These are phyloP conservation scores for Dictyostelium brefeldianum DNA, from an alignment of 78 protist genomes.

Conservation along the genomic window DNA sequence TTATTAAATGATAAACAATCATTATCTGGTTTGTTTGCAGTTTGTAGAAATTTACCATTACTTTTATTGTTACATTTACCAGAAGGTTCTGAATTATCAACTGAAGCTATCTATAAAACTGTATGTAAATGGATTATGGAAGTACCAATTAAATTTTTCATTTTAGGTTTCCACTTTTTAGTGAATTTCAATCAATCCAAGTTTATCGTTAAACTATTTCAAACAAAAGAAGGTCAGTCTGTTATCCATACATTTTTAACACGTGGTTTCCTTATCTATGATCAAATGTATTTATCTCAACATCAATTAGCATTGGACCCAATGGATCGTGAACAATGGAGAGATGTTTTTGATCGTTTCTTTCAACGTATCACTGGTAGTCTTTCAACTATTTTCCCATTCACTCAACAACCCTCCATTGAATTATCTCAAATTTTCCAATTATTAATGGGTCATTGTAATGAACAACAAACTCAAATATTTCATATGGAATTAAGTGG, in stretches of 20 bases:
- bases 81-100: constrained; percentile 68
- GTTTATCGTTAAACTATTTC: constrained; percentile 55
- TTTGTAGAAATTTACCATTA: constrained; percentile 66
- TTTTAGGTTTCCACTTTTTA: constrained; percentile 66
- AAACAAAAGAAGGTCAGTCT: constrained; percentile 19
- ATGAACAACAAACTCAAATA: constrained; percentile 48
- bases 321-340: constrained; percentile 40
- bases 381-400: constrained; percentile 46
- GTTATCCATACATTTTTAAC: constrained; percentile 32
- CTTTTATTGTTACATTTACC: constrained; percentile 60
- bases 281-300: constrained; percentile 29
- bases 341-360: constrained; percentile 70
- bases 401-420: constrained; percentile 11
- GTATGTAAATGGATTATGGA: constrained; percentile 66
- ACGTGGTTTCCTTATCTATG: constrained; percentile 27
- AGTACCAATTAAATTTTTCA: constrained; percentile 72
- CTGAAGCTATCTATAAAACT: constrained; percentile 20
- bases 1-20: constrained; percentile 36
- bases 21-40: constrained; percentile 54
- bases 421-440: constrained; percentile 16
- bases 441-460: constrained; percentile 31
- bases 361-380: constrained; percentile 43
- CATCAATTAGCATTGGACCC: constrained; percentile 16
- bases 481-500: constrained; percentile 27
- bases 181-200: constrained; percentile 61